These are phyloP conservation scores for Daldinia grandis DNA, from an alignment of 495 filamentous ascomycete species.

Conservation along the genomic window DNA sequence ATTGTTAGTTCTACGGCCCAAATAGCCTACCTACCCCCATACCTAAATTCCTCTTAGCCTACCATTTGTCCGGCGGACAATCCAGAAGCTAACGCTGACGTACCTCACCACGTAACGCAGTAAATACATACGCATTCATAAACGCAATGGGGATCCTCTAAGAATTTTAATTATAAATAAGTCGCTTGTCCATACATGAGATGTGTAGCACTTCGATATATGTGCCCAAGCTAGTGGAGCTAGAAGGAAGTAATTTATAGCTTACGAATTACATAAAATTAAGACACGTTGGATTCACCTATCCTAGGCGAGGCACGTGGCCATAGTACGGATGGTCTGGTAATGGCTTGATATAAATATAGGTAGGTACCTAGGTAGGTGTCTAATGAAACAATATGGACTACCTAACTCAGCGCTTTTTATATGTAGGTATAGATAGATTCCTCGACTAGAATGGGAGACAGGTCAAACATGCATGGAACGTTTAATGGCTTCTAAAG, in stretches of 20 bases:
- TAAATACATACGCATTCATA: neutral
- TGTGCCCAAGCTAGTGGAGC: neutral
- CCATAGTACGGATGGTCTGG: no score
- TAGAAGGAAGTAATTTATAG: neutral
- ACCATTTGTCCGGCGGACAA: conserved; percentile 3
- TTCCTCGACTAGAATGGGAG: no score
- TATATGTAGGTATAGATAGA: no score
- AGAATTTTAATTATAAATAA: neutral
- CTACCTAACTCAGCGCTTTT: no score
- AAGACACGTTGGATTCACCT: no score
- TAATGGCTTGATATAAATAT: no score
- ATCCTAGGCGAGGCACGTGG: no score
- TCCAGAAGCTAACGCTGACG: conserved; percentile 24
- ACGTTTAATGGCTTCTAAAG: no score
- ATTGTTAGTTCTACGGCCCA: conserved; percentile 6
- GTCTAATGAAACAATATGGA: no score
- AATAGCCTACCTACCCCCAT: neutral
- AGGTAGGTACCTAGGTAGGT: no score
- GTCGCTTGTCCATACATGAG: neutral
- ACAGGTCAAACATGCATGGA: no score
- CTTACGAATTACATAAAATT: no score
- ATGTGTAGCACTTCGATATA: neutral
- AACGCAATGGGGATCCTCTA: neutral
- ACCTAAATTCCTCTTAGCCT: neutral
- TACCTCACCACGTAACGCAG: conserved; percentile 19